Conservation (phyloP, 2,329 filamentous ascomycete genomes). For the Scedosporium minutisporum region DNA sequence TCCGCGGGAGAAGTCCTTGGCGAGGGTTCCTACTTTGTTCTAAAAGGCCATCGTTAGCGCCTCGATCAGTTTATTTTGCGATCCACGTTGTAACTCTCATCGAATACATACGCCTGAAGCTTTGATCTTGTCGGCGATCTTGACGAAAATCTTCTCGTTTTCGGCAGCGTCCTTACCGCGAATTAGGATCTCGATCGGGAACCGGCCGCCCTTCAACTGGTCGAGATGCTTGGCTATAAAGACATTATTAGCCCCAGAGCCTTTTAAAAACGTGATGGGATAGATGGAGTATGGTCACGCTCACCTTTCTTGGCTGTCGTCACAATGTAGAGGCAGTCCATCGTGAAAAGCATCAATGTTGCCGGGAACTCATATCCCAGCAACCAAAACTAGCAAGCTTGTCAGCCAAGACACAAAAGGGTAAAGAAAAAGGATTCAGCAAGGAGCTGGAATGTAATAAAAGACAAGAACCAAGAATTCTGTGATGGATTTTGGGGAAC, state of each 20-base stretch:
- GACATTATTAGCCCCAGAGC: neutral
- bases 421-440: neutral
- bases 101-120: conserved; percentile 60
- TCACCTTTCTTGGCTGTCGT: conserved; percentile 96
- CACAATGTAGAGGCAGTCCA: conserved; percentile 80
- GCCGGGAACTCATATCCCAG: conserved; percentile 97
- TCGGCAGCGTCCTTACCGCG: conserved; percentile 84
- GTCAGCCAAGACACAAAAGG: neutral
- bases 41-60: conserved; percentile 21
- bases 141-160: conserved; percentile 83
- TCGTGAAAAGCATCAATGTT: conserved; percentile 84
- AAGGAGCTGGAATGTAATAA: no score
- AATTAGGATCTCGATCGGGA: conserved; percentile 84
- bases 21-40: conserved; percentile 83
- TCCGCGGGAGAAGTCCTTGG: conserved; percentile 75
- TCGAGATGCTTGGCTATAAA: conserved; percentile 79
- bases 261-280: conserved; percentile 8
- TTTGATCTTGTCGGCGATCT: conserved; percentile 80
- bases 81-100: neutral
- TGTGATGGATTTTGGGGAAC: conserved; percentile 18
- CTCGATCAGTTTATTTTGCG: neutral
- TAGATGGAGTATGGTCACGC: neutral
- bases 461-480: neutral
- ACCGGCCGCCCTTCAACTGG: conserved; percentile 81
- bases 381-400: conserved; percentile 74